phyloP scores from a whole-genome alignment of 2,329 filamentous ascomycete genomes.

The Torrubiella hemipterigena region DNA sequence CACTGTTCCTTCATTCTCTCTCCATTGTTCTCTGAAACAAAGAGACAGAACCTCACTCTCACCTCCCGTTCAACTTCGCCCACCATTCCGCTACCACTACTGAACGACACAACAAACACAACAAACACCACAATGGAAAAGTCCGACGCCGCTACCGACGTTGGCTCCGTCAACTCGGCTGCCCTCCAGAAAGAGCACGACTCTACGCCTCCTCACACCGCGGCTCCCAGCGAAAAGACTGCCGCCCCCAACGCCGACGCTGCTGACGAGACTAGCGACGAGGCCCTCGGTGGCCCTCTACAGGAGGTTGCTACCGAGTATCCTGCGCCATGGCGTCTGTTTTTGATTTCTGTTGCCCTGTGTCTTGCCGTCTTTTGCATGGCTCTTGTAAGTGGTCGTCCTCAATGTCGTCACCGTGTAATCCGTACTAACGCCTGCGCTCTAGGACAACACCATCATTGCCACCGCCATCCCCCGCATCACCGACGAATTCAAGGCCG shows the following conservation, averaged over 20 bases:
- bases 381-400: slow-evolving; percentile 3
- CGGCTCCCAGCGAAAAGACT: slow-evolving; percentile 2
- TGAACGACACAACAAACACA: background rate
- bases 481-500: slow-evolving; percentile 18
- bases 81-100: background rate
- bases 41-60: background rate
- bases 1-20: background rate
- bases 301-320: slow-evolving; percentile 20
- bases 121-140: background rate
- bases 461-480: slow-evolving; percentile 23
- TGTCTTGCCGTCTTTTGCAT: slow-evolving; percentile 7
- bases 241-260: too few relatives aligned
- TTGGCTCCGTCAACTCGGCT: background rate
- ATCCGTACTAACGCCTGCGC: too few relatives aligned
- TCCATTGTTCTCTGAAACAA: slow-evolving; percentile 1
- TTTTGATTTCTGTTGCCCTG: slow-evolving; percentile 6
- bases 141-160: background rate
- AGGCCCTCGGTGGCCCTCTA: slow-evolving; percentile 4
- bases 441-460: slow-evolving; percentile 16
- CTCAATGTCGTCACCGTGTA: too few relatives aligned
- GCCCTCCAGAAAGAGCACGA: background rate
- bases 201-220: background rate
- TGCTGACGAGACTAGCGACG: background rate
- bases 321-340: slow-evolving; percentile 10
- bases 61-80: background rate